Evolutionary conservation across 805 yeast genomes (phyloP).

Genomic region (Yamadazyma kitorensis): DNA sequence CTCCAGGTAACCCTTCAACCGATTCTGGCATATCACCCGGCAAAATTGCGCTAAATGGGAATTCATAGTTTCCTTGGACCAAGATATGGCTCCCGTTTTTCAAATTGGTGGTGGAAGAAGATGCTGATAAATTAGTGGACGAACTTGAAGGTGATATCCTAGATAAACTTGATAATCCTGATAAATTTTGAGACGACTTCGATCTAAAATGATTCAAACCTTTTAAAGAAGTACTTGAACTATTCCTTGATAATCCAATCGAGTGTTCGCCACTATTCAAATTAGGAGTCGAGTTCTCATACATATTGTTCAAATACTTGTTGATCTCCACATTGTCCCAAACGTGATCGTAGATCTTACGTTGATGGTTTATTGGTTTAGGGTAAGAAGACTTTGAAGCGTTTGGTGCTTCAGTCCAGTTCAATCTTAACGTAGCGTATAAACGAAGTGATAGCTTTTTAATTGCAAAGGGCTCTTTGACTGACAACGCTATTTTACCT

Average conservation of each 20-base stretch:
- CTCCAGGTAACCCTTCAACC: conserved; percentile 85
- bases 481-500: conserved; percentile 76
- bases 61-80: conserved; percentile 78
- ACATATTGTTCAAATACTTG: conserved; percentile 32
- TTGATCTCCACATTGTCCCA: conserved; percentile 72
- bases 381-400: conserved; percentile 45
- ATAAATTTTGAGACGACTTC: conserved; percentile 32
- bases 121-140: conserved; percentile 12
- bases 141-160: conserved; percentile 9
- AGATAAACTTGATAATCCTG: conserved; percentile 9
- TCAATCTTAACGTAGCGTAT: conserved; percentile 62
- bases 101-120: conserved; percentile 5
- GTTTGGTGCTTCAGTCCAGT: conserved; percentile 56
- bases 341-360: conserved; percentile 65
- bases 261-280: conserved; percentile 17
- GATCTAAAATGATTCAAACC: conserved; percentile 27
- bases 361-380: conserved; percentile 53
- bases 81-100: conserved; percentile 35
- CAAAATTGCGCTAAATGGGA: conserved; percentile 81
- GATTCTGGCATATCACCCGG: conserved; percentile 88
- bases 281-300: conserved; percentile 19
- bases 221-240: conserved; percentile 44
- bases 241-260: conserved; percentile 33
- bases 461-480: conserved; percentile 70
- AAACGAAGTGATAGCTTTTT: conserved; percentile 63